Percentiles rank a stretch among this genome's conserved stretches.
These are phyloP conservation scores for Hibiscus syriacus DNA, from an alignment of 345 rosid species.

Conservation along the genomic window DNA sequence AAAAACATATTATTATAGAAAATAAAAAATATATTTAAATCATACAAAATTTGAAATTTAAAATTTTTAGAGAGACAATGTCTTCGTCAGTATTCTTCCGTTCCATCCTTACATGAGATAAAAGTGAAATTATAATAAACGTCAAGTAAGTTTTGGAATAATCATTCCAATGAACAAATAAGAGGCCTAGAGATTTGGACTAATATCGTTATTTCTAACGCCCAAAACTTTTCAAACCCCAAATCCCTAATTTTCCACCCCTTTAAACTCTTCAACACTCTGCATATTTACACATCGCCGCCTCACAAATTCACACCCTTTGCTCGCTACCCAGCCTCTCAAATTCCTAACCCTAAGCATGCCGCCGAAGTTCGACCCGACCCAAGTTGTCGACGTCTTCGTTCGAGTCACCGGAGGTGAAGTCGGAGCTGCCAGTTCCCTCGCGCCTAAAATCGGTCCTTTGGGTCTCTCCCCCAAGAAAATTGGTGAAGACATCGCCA, in stretches of 20 bases:
- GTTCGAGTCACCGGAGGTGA: neutral
- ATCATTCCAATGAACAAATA: neutral
- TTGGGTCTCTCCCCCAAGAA: neutral
- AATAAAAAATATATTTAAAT: no score
- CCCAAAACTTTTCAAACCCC: neutral
- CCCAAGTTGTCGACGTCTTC: neutral
- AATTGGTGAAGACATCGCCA: neutral
- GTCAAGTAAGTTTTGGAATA: no score
- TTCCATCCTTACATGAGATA: no score
- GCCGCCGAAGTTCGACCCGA: neutral
- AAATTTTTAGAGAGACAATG: no score
- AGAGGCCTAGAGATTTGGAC: neutral
- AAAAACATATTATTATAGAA: no score
- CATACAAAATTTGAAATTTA: no score
- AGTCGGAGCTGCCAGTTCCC: neutral
- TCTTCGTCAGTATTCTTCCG: no score
- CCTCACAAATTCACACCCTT: neutral
- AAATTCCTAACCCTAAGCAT: neutral
- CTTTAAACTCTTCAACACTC: neutral
- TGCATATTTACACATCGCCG: neutral
- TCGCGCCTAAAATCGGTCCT: neutral
- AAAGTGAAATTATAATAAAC: no score
- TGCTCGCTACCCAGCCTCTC: neutral
- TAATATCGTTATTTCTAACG: neutral
- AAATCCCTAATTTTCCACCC: neutral